Evolutionary conservation across 768 basidiomycete species (phyloP).

Genomic region (Phaeolepiota aurea): DNA sequence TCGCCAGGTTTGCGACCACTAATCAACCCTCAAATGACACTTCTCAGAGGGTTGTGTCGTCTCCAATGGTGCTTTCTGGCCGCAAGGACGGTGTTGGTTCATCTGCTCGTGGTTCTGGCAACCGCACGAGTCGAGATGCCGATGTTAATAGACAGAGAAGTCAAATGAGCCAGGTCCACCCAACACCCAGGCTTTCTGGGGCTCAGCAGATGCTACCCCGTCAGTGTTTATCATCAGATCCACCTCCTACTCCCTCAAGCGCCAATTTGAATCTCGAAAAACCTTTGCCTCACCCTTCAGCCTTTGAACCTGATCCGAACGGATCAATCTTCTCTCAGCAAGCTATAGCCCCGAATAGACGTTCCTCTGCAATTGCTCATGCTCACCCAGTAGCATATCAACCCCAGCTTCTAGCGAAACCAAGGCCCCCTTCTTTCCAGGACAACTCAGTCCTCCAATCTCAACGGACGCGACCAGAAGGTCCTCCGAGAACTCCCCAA

Average conservation of each 20-base stretch:
- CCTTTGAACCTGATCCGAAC: neutral
- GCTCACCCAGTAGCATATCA: neutral
- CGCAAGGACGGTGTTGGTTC: slow-evolving; percentile 10
- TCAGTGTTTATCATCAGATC: neutral
- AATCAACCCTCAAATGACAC: slow-evolving; percentile 6
- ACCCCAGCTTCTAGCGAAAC: no score
- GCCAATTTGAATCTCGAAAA: neutral
- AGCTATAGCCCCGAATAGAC: neutral
- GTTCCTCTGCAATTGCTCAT: neutral
- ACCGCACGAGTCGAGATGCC: neutral
- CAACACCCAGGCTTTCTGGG: neutral
- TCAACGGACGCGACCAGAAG: no score
- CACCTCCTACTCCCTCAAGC: no score
- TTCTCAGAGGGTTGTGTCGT: slow-evolving; percentile 23
- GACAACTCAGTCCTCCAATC: no score
- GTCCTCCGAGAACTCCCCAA: no score
- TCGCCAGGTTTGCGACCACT: slow-evolving; percentile 28
- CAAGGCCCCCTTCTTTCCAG: no score
- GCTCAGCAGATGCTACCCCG: neutral
- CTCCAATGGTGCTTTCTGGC: slow-evolving; percentile 26
- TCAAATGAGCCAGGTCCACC: neutral
- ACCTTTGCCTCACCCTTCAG: neutral
- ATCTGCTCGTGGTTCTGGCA: slow-evolving; percentile 2
- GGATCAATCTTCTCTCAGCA: neutral
- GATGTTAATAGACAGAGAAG: neutral